Percentiles rank a stretch among this genome's conserved stretches.
phyloP scores from a whole-genome alignment of 495 filamentous ascomycete species.

The Astrothelium macrocarpum region DNA sequence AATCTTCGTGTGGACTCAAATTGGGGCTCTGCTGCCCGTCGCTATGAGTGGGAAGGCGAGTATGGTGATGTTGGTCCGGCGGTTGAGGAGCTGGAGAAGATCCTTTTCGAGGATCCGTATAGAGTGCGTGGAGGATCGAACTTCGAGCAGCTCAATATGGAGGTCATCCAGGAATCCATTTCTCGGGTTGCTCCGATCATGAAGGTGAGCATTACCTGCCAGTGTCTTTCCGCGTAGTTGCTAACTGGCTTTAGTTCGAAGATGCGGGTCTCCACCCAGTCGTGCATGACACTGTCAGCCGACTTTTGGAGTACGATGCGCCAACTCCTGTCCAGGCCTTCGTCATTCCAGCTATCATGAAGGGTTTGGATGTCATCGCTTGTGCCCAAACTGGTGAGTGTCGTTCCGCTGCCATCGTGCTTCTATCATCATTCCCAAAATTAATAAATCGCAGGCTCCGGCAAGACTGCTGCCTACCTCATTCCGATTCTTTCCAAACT shows the following conservation, averaged over 20 bases:
- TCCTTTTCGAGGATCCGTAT: slow-evolving; percentile 55
- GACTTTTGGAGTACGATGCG: slow-evolving; percentile 50
- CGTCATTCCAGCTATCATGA: slow-evolving; percentile 62
- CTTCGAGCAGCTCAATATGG: slow-evolving; percentile 40
- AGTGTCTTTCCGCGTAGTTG: background rate
- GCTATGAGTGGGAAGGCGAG: slow-evolving; percentile 81
- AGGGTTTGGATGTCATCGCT: slow-evolving; percentile 69
- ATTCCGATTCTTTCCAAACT: slow-evolving; percentile 81
- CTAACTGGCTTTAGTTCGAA: slow-evolving; percentile 43
- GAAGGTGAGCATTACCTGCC: slow-evolving; percentile 29
- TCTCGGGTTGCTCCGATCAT: slow-evolving; percentile 44
- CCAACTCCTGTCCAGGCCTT: slow-evolving; percentile 87
- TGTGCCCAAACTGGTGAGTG: slow-evolving; percentile 81
- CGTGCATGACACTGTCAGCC: slow-evolving; percentile 61
- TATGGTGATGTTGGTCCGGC: slow-evolving; percentile 74
- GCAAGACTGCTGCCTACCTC: slow-evolving; percentile 89
- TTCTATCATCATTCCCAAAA: background rate
- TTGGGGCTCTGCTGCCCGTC: slow-evolving; percentile 50
- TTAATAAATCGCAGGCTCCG: slow-evolving; percentile 55
- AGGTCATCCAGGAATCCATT: slow-evolving; percentile 51
- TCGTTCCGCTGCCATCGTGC: background rate
- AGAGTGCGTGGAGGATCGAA: slow-evolving; percentile 37
- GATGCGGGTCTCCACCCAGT: slow-evolving; percentile 77
- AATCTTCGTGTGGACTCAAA: slow-evolving; percentile 20
- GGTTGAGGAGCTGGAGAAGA: slow-evolving; percentile 54